phyloP scores from a whole-genome alignment of 441 rosid species.

The Syzygium malaccense region DNA sequence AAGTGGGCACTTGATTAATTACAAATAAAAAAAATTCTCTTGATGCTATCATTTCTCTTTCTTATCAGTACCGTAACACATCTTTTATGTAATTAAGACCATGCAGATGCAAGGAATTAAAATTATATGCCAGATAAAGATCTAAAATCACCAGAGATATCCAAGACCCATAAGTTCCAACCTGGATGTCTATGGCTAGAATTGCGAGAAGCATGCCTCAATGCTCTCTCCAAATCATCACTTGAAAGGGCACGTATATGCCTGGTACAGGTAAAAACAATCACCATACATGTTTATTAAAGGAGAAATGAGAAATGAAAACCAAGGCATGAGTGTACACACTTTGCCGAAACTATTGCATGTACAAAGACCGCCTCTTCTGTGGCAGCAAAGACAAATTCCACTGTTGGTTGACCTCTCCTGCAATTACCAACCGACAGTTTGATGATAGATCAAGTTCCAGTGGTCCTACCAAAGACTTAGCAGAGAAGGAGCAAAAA shows the following conservation, averaged over 20 bases:
- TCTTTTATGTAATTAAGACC: not conserved
- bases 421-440: conserved; percentile 26
- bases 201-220: conserved; percentile 48
- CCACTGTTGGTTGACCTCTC: conserved; percentile 86
- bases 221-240: conserved; percentile 68
- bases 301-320: conserved; percentile 3
- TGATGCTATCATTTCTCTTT: not conserved
- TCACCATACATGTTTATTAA: conserved; percentile 9
- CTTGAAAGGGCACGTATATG: conserved; percentile 75
- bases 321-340: conserved; percentile 23
- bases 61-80: not conserved
- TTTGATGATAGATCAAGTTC: not conserved
- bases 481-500: not conserved
- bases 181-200: conserved; percentile 84
- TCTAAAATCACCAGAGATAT: not conserved
- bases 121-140: not conserved
- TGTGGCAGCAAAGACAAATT: conserved; percentile 95
- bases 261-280: conserved; percentile 36
- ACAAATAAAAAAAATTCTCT: not conserved
- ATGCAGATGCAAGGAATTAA: conserved; percentile 8
- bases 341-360: conserved; percentile 90
- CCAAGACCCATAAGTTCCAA: conserved; percentile 18
- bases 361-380: conserved; percentile 95
- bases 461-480: not conserved
- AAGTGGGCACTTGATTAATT: not conserved